These are phyloP conservation scores for Pleurotus platypus DNA, from an alignment of 768 basidiomycete genomes.

Conservation along the genomic window DNA sequence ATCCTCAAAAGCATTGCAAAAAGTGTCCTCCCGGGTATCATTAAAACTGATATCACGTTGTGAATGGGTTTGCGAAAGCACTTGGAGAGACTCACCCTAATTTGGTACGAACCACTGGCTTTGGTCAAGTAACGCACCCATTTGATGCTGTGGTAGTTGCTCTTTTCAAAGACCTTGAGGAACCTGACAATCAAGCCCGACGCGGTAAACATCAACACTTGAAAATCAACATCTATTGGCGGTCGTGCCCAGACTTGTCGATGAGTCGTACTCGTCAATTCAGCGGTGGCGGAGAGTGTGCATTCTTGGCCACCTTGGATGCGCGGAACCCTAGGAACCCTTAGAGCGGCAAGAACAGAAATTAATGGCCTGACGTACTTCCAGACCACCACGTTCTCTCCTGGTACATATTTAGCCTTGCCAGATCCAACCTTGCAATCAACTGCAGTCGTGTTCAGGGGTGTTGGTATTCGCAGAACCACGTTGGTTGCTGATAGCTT, in stretches of 20 bases:
- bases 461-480: slow-evolving; percentile 92
- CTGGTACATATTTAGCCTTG: slow-evolving; percentile 97
- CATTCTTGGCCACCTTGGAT: slow-evolving; percentile 92
- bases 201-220: slow-evolving; percentile 98
- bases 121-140: slow-evolving; percentile 96
- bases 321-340: slow-evolving; percentile 69
- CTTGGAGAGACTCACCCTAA: slow-evolving; percentile 62
- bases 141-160: slow-evolving; percentile 90
- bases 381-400: slow-evolving; percentile 96
- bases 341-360: neutral
- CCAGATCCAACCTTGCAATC: slow-evolving; percentile 90
- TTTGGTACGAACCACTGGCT: slow-evolving; percentile 90
- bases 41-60: neutral
- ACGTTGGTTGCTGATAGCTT: slow-evolving; percentile 94
- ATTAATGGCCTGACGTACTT: slow-evolving; percentile 62
- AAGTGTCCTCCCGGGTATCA: too few relatives aligned
- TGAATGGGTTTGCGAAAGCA: neutral
- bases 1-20: neutral
- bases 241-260: slow-evolving; percentile 98
- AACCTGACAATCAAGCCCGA: slow-evolving; percentile 96
- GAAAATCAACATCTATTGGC: slow-evolving; percentile 97
- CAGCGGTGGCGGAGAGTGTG: slow-evolving; percentile 79
- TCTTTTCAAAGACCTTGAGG: slow-evolving; percentile 97
- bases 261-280: slow-evolving; percentile 82
- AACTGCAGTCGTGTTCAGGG: slow-evolving; percentile 88